phyloP scores from a whole-genome alignment of 2,329 filamentous ascomycete genomes.

The Cryphonectria carpinicola region DNA sequence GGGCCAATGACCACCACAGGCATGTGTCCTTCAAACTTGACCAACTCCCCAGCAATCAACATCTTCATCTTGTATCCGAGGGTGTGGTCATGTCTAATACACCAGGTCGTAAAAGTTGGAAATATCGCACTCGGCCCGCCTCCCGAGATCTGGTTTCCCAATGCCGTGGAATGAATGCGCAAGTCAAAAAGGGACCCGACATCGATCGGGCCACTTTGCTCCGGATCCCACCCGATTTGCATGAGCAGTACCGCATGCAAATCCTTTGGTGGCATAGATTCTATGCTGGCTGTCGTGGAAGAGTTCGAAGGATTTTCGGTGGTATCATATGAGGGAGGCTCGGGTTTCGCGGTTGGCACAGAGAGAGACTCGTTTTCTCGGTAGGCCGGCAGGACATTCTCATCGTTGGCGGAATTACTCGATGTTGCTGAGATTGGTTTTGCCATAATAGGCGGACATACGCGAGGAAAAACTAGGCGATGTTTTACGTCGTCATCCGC shows the following conservation, averaged over 20 bases:
- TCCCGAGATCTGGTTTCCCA: not conserved
- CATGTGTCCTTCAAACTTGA: conserved; percentile 8
- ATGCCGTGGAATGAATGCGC: not conserved
- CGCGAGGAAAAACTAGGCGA: not conserved
- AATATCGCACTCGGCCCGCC: conserved; percentile 10
- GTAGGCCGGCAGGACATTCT: not conserved
- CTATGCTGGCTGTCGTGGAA: not conserved
- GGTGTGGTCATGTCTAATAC: conserved; percentile 33
- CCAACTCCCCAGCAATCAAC: conserved; percentile 8
- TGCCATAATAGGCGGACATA: not conserved
- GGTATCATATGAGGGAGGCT: not conserved
- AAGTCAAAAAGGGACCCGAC: conserved; percentile 5
- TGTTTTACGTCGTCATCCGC: conserved; percentile 1
- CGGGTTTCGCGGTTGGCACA: not conserved
- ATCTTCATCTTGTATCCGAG: conserved; percentile 32
- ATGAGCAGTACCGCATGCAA: not conserved
- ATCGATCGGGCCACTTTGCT: conserved; percentile 16
- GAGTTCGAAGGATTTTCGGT: not conserved
- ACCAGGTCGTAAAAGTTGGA: conserved; percentile 35
- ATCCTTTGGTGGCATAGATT: not conserved
- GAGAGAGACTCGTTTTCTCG: not conserved
- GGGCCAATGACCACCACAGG: conserved; percentile 12
- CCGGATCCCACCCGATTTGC: conserved; percentile 13
- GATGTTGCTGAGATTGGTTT: not conserved
- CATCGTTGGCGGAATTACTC: not conserved